Percentiles rank a stretch among this genome's conserved stretches.
These are phyloP conservation scores for Ophiocordyceps polyrhachis-furcata DNA, from an alignment of 2,329 filamentous ascomycete genomes.

Conservation along the genomic window DNA sequence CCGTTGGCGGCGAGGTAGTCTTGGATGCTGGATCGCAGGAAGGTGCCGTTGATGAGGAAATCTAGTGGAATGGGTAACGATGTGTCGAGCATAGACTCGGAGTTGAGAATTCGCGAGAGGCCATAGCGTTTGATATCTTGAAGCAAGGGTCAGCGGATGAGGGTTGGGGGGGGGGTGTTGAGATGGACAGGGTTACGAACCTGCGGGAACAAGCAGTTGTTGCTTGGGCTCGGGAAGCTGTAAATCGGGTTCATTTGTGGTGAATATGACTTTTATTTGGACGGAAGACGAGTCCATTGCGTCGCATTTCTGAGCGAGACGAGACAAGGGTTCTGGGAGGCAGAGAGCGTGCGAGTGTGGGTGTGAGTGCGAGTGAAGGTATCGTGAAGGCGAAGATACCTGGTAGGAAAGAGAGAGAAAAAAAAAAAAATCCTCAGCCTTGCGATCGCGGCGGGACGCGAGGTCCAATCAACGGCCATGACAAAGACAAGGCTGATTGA, in stretches of 20 bases:
- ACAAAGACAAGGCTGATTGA: neutral
- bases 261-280: conserved; percentile 51
- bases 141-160: neutral
- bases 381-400: too few species aligned
- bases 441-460: neutral
- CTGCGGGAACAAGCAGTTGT: conserved; percentile 43
- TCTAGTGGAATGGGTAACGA: conserved; percentile 61
- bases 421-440: neutral
- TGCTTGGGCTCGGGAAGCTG: conserved; percentile 43
- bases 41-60: conserved; percentile 87
- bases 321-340: too few species aligned
- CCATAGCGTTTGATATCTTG: conserved; percentile 51
- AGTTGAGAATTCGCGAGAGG: conserved; percentile 51
- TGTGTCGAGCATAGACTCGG: conserved; percentile 51
- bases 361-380: neutral
- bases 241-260: conserved; percentile 41
- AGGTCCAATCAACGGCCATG: neutral
- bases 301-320: neutral
- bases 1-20: conserved; percentile 77
- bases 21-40: conserved; percentile 74
- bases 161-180: neutral
- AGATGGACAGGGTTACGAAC: conserved; percentile 14
- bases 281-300: conserved; percentile 21
- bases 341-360: neutral
- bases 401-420: neutral